These are phyloP conservation scores for Hemisphaericaspora subhashii DNA, from an alignment of 1,139 yeast species.

Conservation along the genomic window DNA sequence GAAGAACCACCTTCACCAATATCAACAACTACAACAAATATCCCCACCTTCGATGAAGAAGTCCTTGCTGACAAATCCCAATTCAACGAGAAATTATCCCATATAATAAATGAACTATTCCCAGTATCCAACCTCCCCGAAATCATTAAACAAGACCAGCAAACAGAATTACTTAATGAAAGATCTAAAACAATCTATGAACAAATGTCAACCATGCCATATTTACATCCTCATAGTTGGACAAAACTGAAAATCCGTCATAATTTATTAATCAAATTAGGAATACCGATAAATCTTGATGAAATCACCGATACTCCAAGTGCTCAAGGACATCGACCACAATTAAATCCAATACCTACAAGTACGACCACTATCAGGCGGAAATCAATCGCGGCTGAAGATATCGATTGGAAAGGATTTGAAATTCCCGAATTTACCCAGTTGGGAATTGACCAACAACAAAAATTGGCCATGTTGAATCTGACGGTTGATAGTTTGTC, in stretches of 20 bases:
- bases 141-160: neutral
- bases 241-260: conserved; percentile 56
- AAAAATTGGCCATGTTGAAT: conserved; percentile 18
- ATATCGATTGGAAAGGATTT: conserved; percentile 35
- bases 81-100: conserved; percentile 19
- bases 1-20: neutral
- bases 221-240: conserved; percentile 58
- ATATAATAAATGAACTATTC: conserved; percentile 24
- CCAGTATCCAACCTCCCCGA: conserved; percentile 8
- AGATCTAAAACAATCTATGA: conserved; percentile 29
- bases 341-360: conserved; percentile 2
- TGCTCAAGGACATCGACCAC: conserved; percentile 1
- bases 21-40: neutral
- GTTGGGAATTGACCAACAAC: conserved; percentile 23
- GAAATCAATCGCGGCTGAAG: conserved; percentile 27
- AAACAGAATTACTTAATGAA: conserved; percentile 21
- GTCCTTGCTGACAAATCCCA: conserved; percentile 15
- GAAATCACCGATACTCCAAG: conserved; percentile 27
- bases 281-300: conserved; percentile 61
- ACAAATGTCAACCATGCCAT: conserved; percentile 41
- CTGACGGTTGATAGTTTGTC: conserved; percentile 30
- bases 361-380: conserved; percentile 14
- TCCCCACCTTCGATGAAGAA: conserved; percentile 14
- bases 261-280: conserved; percentile 53
- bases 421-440: conserved; percentile 27